Base-by-base conservation (phyloP, 192 early-diverging fungal species). In the Linnemannia zychae region DNA sequence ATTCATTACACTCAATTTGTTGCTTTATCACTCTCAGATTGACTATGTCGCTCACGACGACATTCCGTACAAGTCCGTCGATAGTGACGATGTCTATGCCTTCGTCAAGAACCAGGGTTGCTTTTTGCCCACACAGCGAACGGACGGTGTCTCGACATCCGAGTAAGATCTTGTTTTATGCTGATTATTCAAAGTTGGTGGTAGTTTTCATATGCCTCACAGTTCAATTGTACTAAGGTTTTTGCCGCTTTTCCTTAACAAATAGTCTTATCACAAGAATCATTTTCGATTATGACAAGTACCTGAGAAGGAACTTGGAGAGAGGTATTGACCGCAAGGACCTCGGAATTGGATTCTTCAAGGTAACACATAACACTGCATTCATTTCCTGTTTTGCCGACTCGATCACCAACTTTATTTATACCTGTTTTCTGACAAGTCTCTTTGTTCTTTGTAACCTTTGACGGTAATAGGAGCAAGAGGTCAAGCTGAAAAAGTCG, bases 41-140 rank as follows among this genome's bases (percentile, higher is more conserved):
- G 95, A 96, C 75, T 96, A 95, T 80, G 96, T 96, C 40, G 94
- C 94, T 49, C 96, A 96, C 72, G 96, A 96, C 82, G 94, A 92
- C 66, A 90, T 94, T 31, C 95, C 96, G 4, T 96, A 96, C 70
- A 88, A 90, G 44, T 94, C 93, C 34, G 91, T 87, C 22, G 95
- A 95, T 24, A 88, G 90, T 46, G 90, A 91, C 50, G 96, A 96
- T 77, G 93, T 96, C 7, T 96, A 96, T 77, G 91, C 90, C 2
- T 95, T 95, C 86, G 94, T 96, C 66, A 96, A 96, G 87, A 90
- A 88, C 5, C 94, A 94, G 80, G 96, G 93, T 2, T 78, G 69
- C 20, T 93, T 93, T 73, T 76, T 92, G 34, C 92, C 93, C 11
- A 95, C 93, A 1, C 88, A 94, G 84, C 91, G 96, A 70, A 96